These are phyloP conservation scores for Spergularia marina DNA, from an alignment of 148 eudicot genomes.

Conservation along the genomic window DNA sequence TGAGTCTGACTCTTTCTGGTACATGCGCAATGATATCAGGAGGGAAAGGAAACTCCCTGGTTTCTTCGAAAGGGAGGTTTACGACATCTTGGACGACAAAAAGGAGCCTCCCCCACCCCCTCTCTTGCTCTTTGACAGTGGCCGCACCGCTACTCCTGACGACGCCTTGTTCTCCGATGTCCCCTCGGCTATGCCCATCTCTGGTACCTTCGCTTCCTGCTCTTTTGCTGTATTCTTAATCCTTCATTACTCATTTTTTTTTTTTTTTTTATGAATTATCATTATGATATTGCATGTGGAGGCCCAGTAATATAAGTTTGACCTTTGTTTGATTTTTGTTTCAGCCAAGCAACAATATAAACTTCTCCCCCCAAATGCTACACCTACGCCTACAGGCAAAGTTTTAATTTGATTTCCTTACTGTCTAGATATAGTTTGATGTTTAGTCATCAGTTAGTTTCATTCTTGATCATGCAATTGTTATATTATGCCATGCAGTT, in stretches of 20 bases:
- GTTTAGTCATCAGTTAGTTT: no score
- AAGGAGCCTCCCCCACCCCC: constrained; percentile 16
- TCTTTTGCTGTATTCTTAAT: no score
- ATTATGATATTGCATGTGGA: no score
- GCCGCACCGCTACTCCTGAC: constrained; percentile 50
- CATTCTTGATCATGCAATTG: no score
- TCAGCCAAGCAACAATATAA: constrained; percentile 47
- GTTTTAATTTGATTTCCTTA: neutral
- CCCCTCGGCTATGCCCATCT: constrained; percentile 13
- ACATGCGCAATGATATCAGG: constrained; percentile 83
- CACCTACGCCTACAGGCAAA: constrained; percentile 33
- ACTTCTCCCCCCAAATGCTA: constrained; percentile 29
- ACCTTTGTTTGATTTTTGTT: neutral
- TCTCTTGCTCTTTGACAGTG: constrained; percentile 64
- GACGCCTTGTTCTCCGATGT: constrained; percentile 71
- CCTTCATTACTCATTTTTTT: no score
- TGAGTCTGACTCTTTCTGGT: constrained; percentile 75
- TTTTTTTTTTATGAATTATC: no score
- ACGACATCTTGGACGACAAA: constrained; percentile 46
- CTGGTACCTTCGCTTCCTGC: no score
- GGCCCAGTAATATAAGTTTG: no score
- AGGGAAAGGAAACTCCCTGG: constrained; percentile 85
- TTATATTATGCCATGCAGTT: neutral
- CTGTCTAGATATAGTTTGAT: no score
- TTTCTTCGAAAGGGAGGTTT: constrained; percentile 79